Conservation (phyloP, 2,329 filamentous ascomycete species). For the Fusarium udum region DNA sequence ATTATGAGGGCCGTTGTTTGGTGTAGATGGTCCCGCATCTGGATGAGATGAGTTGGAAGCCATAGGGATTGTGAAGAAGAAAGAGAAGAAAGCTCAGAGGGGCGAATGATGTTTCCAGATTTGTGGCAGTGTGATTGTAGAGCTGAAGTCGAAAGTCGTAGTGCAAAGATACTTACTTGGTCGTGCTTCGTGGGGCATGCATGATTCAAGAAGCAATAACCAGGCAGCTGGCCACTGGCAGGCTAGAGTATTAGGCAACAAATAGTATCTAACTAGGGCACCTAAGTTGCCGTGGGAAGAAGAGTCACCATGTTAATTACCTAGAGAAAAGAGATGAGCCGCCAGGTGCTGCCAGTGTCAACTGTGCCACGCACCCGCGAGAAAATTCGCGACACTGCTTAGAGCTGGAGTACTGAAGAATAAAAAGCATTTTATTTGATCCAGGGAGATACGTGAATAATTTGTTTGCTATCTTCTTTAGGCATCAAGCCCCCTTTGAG, state of each 20-base stretch:
- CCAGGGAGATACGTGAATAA: not conserved
- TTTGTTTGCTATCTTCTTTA: not conserved
- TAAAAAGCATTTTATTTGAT: slow-evolving; percentile 2
- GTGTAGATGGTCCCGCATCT: not conserved
- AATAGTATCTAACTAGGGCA: not conserved
- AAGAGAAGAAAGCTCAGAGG: not conserved
- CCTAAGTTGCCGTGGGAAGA: not conserved
- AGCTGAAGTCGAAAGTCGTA: not conserved
- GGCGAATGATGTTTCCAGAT: not conserved
- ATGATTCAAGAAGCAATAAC: not conserved
- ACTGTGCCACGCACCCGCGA: slow-evolving; percentile 6
- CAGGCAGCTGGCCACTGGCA: not conserved
- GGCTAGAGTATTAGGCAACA: not conserved
- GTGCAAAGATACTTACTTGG: not conserved
- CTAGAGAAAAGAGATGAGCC: not conserved
- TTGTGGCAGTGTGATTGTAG: not conserved
- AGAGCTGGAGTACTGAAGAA: not conserved
- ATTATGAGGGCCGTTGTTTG: not conserved
- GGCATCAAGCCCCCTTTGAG: not conserved
- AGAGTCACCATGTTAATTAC: not conserved
- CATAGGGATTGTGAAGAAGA: not conserved
- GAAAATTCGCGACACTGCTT: not conserved
- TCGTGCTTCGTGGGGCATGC: not conserved
- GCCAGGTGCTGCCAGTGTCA: not conserved
- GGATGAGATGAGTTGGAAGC: not conserved